Evolutionary conservation across 2,329 filamentous ascomycete species (phyloP).

Genomic region (Penicillium sp.): DNA sequence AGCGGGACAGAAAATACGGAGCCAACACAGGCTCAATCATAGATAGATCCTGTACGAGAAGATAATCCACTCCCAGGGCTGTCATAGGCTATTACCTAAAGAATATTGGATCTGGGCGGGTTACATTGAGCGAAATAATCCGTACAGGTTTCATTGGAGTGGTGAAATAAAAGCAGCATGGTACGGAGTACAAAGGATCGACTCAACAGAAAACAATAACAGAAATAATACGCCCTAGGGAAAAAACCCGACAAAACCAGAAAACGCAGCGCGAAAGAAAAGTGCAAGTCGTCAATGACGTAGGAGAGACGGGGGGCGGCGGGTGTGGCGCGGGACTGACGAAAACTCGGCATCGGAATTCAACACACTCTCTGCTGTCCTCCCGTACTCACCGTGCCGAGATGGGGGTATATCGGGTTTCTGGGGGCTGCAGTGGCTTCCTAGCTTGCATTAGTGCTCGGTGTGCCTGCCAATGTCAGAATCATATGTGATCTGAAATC

Average conservation of each 20-base stretch:
- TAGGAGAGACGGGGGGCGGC: neutral
- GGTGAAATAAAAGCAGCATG: no score
- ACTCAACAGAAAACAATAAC: no score
- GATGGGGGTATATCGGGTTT: neutral
- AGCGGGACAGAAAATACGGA: neutral
- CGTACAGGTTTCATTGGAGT: no score
- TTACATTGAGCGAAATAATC: neutral
- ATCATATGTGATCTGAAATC: neutral
- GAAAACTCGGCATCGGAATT: conserved; percentile 2
- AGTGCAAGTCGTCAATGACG: conserved; percentile 4
- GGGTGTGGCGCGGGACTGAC: conserved; percentile 9
- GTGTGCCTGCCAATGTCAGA: neutral
- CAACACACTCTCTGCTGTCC: neutral
- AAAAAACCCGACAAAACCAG: no score
- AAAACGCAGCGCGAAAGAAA: neutral
- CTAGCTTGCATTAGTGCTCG: neutral
- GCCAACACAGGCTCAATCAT: neutral
- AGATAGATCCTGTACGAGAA: no score
- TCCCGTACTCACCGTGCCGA: no score
- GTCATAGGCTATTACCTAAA: neutral
- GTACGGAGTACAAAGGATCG: no score
- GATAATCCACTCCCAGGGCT: no score
- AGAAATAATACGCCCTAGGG: no score
- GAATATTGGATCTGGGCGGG: neutral
- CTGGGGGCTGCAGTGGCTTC: neutral